Conservation (phyloP, 1,284 basidiomycete genomes). For the Meripilus lineatus region DNA sequence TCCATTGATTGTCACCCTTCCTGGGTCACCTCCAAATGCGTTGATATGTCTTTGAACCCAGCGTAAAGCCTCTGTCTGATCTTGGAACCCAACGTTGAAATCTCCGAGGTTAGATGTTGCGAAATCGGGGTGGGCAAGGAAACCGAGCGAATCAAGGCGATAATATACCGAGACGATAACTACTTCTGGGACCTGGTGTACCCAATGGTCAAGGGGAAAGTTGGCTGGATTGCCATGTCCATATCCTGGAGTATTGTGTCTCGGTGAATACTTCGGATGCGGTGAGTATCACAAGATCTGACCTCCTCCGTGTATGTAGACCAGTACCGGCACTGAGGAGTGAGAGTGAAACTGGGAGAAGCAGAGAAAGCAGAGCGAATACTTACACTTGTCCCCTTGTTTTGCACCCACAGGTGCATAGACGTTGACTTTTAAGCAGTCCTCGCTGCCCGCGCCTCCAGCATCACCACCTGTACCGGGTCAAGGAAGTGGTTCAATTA, state of each 20-base stretch:
- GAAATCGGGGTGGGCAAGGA: slow-evolving; percentile 40
- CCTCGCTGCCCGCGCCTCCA: slow-evolving; percentile 58
- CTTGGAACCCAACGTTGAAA: slow-evolving; percentile 56
- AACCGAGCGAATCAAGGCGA: slow-evolving; percentile 39
- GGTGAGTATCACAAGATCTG: slow-evolving; percentile 11
- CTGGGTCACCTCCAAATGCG: slow-evolving; percentile 59
- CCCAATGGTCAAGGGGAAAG: slow-evolving; percentile 38
- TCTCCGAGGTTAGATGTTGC: slow-evolving; percentile 36
- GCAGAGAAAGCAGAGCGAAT: background rate
- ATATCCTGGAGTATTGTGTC: too few species aligned
- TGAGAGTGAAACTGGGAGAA: background rate
- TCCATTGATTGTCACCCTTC: slow-evolving; percentile 54
- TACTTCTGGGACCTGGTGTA: slow-evolving; percentile 33
- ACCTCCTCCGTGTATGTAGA: slow-evolving; percentile 68
- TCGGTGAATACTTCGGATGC: background rate
- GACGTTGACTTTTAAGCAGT: slow-evolving; percentile 41
- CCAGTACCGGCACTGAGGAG: slow-evolving; percentile 52
- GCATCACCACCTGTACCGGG: slow-evolving; percentile 37
- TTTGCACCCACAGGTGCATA: slow-evolving; percentile 32
- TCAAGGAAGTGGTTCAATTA: too few species aligned
- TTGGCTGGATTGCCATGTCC: slow-evolving; percentile 51
- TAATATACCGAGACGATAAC: slow-evolving; percentile 43
- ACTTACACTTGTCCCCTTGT: slow-evolving; percentile 26
- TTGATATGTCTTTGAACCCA: slow-evolving; percentile 61
- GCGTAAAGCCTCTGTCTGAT: slow-evolving; percentile 54